Percentiles rank a stretch among this genome's conserved stretches.
Evolutionary conservation across 2,329 filamentous ascomycete genomes (phyloP).

Genomic region (Fusarium guadeloupense): DNA sequence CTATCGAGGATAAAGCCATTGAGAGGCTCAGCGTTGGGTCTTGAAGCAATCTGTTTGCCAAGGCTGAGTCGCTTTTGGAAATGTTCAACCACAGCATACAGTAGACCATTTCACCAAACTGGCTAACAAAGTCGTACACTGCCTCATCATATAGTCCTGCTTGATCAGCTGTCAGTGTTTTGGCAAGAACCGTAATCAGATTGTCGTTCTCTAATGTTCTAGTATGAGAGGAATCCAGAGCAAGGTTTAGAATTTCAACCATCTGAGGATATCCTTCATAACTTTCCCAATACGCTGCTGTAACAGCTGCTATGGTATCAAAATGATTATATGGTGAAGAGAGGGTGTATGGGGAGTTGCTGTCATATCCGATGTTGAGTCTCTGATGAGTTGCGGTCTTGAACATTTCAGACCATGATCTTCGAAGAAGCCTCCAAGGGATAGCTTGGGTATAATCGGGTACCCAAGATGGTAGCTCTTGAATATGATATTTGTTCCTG

Average conservation of each 20-base stretch:
- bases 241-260: constrained; percentile 2
- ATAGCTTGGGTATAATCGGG: constrained; percentile 3
- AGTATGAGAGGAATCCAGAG: background rate
- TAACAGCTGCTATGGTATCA: background rate
- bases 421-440: constrained; percentile 1
- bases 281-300: background rate
- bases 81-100: background rate
- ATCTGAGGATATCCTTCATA: background rate
- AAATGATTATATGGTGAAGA: background rate
- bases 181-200: background rate
- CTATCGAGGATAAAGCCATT: background rate
- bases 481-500: background rate
- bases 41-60: background rate
- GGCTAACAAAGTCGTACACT: background rate
- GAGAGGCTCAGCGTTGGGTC: background rate
- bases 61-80: background rate
- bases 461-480: background rate
- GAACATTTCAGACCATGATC: background rate
- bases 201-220: background rate
- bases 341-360: background rate
- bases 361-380: background rate
- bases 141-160: background rate
- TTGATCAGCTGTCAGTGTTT: background rate
- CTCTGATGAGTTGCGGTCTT: background rate
- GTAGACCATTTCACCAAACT: background rate